A percentile compares a stretch with the other conserved stretches of the same genome.
Conservation (phyloP, 192 early-diverging fungal species). For the Chytriomyces sp. region DNA sequence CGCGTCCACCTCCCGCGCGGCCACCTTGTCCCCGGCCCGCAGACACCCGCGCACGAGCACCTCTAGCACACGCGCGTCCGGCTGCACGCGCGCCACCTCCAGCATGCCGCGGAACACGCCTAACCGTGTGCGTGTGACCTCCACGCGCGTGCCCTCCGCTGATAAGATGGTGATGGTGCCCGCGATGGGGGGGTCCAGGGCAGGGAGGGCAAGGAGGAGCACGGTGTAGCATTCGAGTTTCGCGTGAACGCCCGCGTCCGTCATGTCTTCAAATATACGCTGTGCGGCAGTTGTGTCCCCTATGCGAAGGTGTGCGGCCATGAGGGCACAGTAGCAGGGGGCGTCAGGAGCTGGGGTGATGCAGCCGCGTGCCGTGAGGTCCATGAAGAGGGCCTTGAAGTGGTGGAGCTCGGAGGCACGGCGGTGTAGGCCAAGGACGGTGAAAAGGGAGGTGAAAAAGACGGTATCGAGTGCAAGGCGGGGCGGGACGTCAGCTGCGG, state of each 20-base stretch:
- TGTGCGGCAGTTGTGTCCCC: not conserved
- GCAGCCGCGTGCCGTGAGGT: not conserved
- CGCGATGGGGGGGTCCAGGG: not conserved
- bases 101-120: not conserved
- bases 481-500: not conserved
- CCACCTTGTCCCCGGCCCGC: not conserved
- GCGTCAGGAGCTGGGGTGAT: not conserved
- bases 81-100: not conserved
- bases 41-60: not conserved
- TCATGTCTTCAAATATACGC: not conserved
- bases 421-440: not conserved
- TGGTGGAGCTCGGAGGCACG: not conserved
- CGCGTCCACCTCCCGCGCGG: not conserved
- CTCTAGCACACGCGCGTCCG: not conserved
- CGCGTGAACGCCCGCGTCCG: not conserved
- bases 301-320: not conserved
- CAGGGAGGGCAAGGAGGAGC: not conserved
- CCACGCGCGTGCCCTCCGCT: not conserved
- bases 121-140: not conserved
- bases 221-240: not conserved
- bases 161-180: not conserved
- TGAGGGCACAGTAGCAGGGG: slow-evolving; percentile 1
- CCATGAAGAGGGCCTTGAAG: not conserved
- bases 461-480: not conserved
- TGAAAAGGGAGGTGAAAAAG: slow-evolving; percentile 6